phyloP scores from a whole-genome alignment of 129 eudicot species.

The Flaveria bidentis region DNA sequence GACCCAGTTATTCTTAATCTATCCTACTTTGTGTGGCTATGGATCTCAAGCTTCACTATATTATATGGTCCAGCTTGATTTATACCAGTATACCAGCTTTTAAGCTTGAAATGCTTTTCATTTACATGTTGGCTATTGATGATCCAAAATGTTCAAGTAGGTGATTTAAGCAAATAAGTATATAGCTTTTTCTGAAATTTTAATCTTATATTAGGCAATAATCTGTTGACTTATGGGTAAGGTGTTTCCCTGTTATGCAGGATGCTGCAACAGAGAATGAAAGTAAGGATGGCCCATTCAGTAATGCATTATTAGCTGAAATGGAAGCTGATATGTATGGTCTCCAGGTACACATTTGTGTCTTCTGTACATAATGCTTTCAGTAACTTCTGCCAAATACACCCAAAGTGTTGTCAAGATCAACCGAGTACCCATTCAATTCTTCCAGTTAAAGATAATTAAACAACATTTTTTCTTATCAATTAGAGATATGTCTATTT shows the following conservation, averaged over 20 bases:
- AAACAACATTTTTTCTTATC: neutral
- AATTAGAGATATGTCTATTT: neutral
- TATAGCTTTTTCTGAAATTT: neutral
- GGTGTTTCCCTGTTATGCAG: slow-evolving; percentile 45
- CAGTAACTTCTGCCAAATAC: slow-evolving; percentile 22
- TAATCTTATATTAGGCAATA: neutral
- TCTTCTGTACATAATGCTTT: slow-evolving; percentile 3
- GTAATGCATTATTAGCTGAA: slow-evolving; percentile 88
- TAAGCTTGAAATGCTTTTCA: neutral
- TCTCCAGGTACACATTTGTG: slow-evolving; percentile 58
- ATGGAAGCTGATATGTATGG: slow-evolving; percentile 79
- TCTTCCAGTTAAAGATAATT: neutral
- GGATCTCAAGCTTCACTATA: slow-evolving; percentile 19
- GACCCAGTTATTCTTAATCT: neutral
- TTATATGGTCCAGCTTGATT: slow-evolving; percentile 4
- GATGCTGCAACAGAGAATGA: slow-evolving; percentile 43
- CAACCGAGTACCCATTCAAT: neutral
- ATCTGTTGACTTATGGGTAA: slow-evolving; percentile 16
- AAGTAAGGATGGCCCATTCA: slow-evolving; percentile 48
- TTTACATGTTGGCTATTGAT: neutral
- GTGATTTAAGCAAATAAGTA: slow-evolving; percentile 7
- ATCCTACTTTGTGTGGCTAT: neutral
- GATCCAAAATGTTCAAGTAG: neutral
- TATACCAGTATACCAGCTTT: neutral
- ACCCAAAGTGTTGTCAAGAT: neutral